Evolutionary conservation across 2,329 filamentous ascomycete species (phyloP).

Genomic region (Emericellopsis atlantica): DNA sequence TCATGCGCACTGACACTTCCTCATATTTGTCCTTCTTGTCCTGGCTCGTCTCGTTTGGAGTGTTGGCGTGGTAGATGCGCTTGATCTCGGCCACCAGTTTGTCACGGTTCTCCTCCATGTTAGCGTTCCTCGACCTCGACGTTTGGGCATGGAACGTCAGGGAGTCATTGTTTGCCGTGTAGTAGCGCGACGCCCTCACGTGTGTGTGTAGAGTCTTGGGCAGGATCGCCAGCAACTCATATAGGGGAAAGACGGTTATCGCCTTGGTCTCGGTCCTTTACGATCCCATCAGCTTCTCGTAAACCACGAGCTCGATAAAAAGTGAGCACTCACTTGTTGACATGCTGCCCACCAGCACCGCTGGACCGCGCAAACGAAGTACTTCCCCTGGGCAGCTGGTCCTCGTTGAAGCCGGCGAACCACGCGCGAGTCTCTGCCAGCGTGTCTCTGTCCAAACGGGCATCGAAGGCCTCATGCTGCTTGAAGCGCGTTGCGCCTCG

Average conservation of each 20-base stretch:
- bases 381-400: constrained; percentile 33
- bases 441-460: constrained; percentile 33
- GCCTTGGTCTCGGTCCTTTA: constrained; percentile 47
- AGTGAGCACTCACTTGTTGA: constrained; percentile 45
- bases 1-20: constrained; percentile 23
- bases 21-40: constrained; percentile 36
- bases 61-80: constrained; percentile 30
- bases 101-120: constrained; percentile 36
- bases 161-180: constrained; percentile 35
- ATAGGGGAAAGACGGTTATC: constrained; percentile 36
- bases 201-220: constrained; percentile 32
- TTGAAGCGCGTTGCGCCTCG: background rate
- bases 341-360: constrained; percentile 48
- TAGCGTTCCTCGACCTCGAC: constrained; percentile 36
- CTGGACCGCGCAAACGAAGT: constrained; percentile 46
- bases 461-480: constrained; percentile 31
- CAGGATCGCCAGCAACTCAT: constrained; percentile 29
- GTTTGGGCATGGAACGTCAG: constrained; percentile 43
- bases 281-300: background rate
- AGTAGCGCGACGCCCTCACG: constrained; percentile 42
- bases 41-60: constrained; percentile 31
- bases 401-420: constrained; percentile 29
- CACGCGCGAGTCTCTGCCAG: constrained; percentile 38
- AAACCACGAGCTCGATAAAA: constrained; percentile 32
- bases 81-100: constrained; percentile 36